Conservation (phyloP, 768 basidiomycete genomes). For the Calocybe indica region DNA sequence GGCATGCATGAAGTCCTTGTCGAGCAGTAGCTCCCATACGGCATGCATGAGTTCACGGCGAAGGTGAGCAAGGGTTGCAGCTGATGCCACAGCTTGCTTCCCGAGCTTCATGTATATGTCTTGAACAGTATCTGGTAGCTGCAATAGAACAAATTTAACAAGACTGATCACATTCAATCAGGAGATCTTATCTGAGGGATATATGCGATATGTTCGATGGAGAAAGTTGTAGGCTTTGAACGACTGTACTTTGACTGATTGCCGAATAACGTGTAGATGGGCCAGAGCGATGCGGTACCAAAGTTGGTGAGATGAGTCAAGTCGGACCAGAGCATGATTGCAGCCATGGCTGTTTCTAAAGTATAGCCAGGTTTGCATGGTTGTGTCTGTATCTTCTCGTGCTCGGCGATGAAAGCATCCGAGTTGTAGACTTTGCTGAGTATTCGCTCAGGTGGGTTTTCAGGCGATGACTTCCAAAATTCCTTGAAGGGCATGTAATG, state of each 20-base stretch:
- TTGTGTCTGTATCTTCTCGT: slow-evolving; percentile 8
- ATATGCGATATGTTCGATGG: slow-evolving; percentile 34
- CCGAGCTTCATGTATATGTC: slow-evolving; percentile 13
- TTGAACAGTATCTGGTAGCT: slow-evolving; percentile 25
- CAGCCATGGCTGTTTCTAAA: slow-evolving; percentile 19
- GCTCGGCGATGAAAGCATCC: slow-evolving; percentile 10
- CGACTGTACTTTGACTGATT: slow-evolving; percentile 32
- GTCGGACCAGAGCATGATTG: slow-evolving; percentile 27
- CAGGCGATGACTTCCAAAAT: slow-evolving; percentile 7
- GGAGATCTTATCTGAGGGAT: slow-evolving; percentile 24
- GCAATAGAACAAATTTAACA: background rate
- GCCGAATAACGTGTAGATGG: slow-evolving; percentile 31
- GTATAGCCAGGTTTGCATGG: slow-evolving; percentile 7
- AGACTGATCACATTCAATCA: background rate
- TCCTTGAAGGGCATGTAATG: slow-evolving; percentile 15
- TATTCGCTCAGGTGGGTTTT: slow-evolving; percentile 2
- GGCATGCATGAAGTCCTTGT: slow-evolving; percentile 19
- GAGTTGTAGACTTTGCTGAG: slow-evolving; percentile 14
- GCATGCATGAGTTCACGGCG: slow-evolving; percentile 24
- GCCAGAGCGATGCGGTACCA: slow-evolving; percentile 30
- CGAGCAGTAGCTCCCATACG: slow-evolving; percentile 19
- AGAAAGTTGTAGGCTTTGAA: slow-evolving; percentile 16
- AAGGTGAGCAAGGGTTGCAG: slow-evolving; percentile 21
- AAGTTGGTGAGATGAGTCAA: slow-evolving; percentile 29
- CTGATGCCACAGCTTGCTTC: slow-evolving; percentile 2